These are phyloP conservation scores for Albizia julibrissin DNA, from an alignment of 306 rosid genomes.

Conservation along the genomic window DNA sequence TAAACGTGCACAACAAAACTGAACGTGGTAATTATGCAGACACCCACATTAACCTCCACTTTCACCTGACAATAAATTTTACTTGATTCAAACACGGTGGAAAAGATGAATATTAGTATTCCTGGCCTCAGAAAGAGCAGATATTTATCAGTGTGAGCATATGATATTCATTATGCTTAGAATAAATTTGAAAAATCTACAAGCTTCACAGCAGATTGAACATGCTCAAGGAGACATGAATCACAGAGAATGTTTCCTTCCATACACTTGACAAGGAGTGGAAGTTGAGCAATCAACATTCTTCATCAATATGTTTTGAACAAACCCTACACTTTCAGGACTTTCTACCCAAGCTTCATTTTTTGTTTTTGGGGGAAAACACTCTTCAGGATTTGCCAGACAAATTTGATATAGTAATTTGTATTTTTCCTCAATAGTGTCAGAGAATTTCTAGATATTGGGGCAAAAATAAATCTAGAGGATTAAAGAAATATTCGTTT, in stretches of 20 bases:
- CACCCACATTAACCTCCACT: constrained; percentile 25
- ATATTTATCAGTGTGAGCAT: not conserved
- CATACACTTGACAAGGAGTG: constrained; percentile 40
- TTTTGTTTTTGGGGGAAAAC: constrained; percentile 20
- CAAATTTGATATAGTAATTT: not conserved
- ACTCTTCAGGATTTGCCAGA: constrained; percentile 13
- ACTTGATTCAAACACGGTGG: not conserved
- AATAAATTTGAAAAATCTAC: not conserved
- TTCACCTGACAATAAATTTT: constrained; percentile 8
- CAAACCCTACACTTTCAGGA: constrained; percentile 22
- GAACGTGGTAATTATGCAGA: constrained; percentile 17
- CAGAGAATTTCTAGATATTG: constrained; percentile 7
- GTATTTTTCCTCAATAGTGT: not conserved
- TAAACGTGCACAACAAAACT: constrained; percentile 29
- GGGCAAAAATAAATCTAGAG: not conserved
- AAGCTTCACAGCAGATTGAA: not conserved
- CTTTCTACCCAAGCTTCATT: constrained; percentile 36
- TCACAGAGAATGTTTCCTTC: constrained; percentile 68
- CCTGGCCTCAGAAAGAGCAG: not conserved
- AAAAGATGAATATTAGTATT: not conserved
- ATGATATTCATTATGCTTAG: not conserved
- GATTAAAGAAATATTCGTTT: not conserved
- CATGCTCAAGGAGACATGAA: constrained; percentile 67
- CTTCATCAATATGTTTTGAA: constrained; percentile 7
- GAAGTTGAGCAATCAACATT: constrained; percentile 1